These are phyloP conservation scores for Pyricularia sp. DNA, from an alignment of 2,329 filamentous ascomycete genomes.

Conservation along the genomic window DNA sequence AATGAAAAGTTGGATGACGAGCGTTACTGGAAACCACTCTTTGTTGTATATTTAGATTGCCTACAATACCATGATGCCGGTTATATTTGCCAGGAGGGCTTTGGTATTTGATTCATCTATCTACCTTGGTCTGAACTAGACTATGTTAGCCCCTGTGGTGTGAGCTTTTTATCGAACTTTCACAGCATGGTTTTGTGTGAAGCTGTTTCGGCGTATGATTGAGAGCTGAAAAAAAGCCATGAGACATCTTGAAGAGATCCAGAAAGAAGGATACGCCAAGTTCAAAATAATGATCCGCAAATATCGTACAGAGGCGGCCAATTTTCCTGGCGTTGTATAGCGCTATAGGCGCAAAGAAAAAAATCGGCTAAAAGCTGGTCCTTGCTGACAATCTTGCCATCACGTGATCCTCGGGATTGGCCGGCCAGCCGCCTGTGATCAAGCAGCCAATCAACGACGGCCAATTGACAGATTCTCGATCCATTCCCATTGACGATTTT, in stretches of 20 bases:
- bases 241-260: background rate
- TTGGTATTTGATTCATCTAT: background rate
- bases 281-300: background rate
- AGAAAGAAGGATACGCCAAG: background rate
- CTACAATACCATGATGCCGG: background rate
- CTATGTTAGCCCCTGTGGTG: background rate
- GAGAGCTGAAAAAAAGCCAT: background rate
- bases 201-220: background rate
- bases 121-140: background rate
- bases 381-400: background rate
- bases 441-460: background rate
- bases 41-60: background rate
- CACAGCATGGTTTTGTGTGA: background rate
- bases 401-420: background rate
- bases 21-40: background rate
- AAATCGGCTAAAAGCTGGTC: background rate
- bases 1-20: background rate
- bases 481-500: constrained; percentile 2
- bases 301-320: background rate
- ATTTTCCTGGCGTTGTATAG: background rate
- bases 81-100: background rate
- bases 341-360: background rate
- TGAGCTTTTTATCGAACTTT: background rate
- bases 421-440: background rate
- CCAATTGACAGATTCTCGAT: constrained; percentile 1